Evolutionary conservation across 2,329 filamentous ascomycete genomes (phyloP), one percentile per base, ranked within the genome.

Genomic region (Trichothecium sympodiale): DNA sequence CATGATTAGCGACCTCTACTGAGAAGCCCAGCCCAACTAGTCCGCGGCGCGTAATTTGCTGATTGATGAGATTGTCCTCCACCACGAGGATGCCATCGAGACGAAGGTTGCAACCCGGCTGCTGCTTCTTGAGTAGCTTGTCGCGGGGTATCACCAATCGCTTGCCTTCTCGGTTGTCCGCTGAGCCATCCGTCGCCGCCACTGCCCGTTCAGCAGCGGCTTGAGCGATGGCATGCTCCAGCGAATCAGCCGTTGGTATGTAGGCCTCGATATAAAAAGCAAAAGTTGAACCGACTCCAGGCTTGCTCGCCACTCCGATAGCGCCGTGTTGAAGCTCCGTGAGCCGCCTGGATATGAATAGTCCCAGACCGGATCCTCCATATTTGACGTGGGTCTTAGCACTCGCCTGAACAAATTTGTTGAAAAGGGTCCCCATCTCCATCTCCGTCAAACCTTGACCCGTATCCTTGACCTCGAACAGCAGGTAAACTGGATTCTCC

Each of bases 301-400:
- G 65, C 42, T 74, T 63, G n/a, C 77, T 81, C 2, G 71, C 65
- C 5, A 89, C 79, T 2, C 83, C 83, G 32, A 91, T 87, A 41
- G 83, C 77, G 4, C 84, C 84, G 15, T 83, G 82, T 52, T 88
- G 83, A 9, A 89, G 62, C 51, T 89, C 83, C 0, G 82, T 84
- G n/a, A 91, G 65, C 37, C 83, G 74, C 17, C 82, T 71, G 27
- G 78, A 83, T 43, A 89, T 88, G 54, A 87, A 89, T 0, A 89
- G 63, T 0, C 84, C 84, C 1, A 91, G 66, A 0, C 84, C 84
- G 0, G 78, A 83, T 1, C 84, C 84, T 16, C 83, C 84, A 44
- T 89, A 87, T 45, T 84, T 76, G 13, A 85, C 76, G 44, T 86
- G 82, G 1, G 82, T 87, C 34, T 75, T 74, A 2, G 81, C 79